Base-by-base conservation (phyloP, 2,329 filamentous ascomycete species). In the Hirsutella rhossiliensis region DNA sequence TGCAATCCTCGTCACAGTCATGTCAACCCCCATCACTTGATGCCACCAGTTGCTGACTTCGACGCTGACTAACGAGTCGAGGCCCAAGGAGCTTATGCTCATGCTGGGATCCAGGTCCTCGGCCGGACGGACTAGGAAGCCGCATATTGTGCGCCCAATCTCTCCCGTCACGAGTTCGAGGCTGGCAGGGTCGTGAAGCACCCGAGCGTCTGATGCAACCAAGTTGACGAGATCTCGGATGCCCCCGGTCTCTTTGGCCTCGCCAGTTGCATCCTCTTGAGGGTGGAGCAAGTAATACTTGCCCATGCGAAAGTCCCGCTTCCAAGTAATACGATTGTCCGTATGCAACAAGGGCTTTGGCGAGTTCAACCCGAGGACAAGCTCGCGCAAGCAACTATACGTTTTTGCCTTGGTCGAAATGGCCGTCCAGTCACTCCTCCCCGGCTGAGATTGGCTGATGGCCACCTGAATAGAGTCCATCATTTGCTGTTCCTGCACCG, bases 31-130 rank as follows among this genome's bases (percentile, higher is more conserved):
- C 12, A 51, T 41, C 5, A 38, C 42, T 17, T 44, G 42, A 8
- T 44, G 47, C 44, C 44, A 52, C 51, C 51, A 53, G 41, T 50
- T 50, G 13, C 47, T 44, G 20, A 52, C 40, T 44, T 52, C 50
- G 15, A 50, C 47, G 15, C 43, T 40, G 17, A 49, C 47, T 9
- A 51, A 42, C n/a, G 48, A 52, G 36, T 52, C 51, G 17, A 53
- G 42, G 9, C 50, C 50, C 9, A 50, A 37, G 1, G 29, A 36
- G 5, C 40, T 17, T 18, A 52, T 27, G 17, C 28, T 43, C n/a
- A 44, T 43, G 30, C 34, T 38, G 5, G 47, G 31, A 11, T 52
- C 45, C 11, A 50, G 39, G 6, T 47, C 39, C n/a, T 46, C 43
- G 9, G 40, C 29, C 6, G 45, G 44, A n/a, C 42, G 38, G 18